phyloP scores from a whole-genome alignment of 73 alveolate genomes.

The Tetrahymena borealis region DNA sequence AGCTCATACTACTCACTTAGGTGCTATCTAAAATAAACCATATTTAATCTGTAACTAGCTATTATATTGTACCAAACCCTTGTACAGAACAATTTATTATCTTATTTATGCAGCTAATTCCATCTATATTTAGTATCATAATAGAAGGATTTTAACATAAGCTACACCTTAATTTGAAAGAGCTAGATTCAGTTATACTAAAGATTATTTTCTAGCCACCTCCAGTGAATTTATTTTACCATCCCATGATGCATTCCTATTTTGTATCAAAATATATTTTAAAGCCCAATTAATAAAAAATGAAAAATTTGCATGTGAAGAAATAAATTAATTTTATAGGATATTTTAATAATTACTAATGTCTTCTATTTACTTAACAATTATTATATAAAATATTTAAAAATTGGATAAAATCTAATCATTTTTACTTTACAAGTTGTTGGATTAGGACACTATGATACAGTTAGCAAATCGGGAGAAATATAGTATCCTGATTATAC shows the following conservation, averaged over 20 bases:
- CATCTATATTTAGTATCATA: not conserved
- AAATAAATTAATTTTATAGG: too few species aligned
- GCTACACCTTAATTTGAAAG: not conserved
- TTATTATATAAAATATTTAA: too few species aligned
- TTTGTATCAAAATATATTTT: not conserved
- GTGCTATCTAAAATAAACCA: not conserved
- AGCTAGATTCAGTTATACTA: not conserved
- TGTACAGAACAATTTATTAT: not conserved
- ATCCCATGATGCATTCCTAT: not conserved
- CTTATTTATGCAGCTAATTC: not conserved
- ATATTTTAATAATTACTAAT: too few species aligned
- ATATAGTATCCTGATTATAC: not conserved
- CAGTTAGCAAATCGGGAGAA: not conserved
- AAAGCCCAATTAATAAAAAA: too few species aligned
- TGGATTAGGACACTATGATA: not conserved
- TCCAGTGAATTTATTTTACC: not conserved
- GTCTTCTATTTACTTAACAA: too few species aligned
- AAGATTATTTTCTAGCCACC: not conserved
- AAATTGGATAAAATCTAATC: too few species aligned
- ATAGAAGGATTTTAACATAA: not conserved
- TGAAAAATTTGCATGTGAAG: too few species aligned
- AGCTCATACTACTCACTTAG: not conserved
- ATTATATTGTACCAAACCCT: not conserved
- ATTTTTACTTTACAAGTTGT: not conserved
- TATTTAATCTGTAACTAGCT: not conserved